phyloP scores from a whole-genome alignment of 2,329 filamentous ascomycete species.

The Domatiomyces globalis region DNA sequence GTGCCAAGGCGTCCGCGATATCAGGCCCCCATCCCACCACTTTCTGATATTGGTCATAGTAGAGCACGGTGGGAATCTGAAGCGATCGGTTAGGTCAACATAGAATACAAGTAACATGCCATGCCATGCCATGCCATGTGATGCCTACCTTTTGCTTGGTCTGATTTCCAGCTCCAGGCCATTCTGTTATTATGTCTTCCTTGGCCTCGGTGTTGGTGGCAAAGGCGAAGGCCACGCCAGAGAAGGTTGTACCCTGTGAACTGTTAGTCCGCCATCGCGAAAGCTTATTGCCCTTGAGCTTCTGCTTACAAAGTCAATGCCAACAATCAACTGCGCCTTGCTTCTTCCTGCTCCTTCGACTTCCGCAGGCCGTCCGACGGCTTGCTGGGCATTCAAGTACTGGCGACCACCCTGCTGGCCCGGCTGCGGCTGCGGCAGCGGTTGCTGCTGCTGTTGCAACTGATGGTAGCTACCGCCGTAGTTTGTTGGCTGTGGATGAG shows the following conservation, averaged over 20 bases:
- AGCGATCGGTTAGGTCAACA: not conserved
- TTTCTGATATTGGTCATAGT: slow-evolving; percentile 98
- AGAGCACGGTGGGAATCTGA: slow-evolving; percentile 95
- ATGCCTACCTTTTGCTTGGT: slow-evolving; percentile 84
- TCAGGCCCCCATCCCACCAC: slow-evolving; percentile 99
- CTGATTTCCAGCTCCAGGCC: slow-evolving; percentile 93
- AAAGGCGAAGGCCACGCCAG: slow-evolving; percentile 83
- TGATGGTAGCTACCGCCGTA: slow-evolving; percentile 26
- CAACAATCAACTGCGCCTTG: slow-evolving; percentile 95
- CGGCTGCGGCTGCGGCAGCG: slow-evolving; percentile 14
- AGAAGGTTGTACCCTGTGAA: slow-evolving; percentile 81
- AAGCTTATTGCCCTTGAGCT: not conserved
- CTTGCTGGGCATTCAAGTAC: slow-evolving; percentile 21
- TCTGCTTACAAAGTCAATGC: slow-evolving; percentile 82
- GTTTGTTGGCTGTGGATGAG: slow-evolving; percentile 28
- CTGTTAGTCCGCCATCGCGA: not conserved
- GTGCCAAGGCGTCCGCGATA: slow-evolving; percentile 89
- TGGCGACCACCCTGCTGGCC: slow-evolving; percentile 22
- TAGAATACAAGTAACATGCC: not conserved
- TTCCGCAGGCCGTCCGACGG: slow-evolving; percentile 38
- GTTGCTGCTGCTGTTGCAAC: slow-evolving; percentile 4
- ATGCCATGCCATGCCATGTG: not conserved
- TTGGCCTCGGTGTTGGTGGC: slow-evolving; percentile 95
- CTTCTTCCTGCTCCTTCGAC: slow-evolving; percentile 77
- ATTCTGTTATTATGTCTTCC: slow-evolving; percentile 98